Evolutionary conservation across 2,329 filamentous ascomycete genomes (phyloP).

Genomic region (Pseudogymnoascus sp.): DNA sequence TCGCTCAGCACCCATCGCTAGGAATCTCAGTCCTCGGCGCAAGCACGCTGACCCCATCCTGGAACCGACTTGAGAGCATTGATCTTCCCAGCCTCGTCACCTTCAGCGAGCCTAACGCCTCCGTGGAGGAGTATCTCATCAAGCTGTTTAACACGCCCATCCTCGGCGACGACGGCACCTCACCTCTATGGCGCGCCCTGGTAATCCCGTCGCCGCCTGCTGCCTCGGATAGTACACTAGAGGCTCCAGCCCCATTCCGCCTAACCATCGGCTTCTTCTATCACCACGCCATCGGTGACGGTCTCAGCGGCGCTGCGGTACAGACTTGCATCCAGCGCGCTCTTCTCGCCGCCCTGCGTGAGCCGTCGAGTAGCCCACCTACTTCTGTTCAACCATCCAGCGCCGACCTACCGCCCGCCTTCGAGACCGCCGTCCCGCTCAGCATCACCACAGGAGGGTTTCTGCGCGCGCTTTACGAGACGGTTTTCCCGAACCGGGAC

Average conservation of each 20-base stretch:
- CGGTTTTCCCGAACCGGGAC: conserved; percentile 26
- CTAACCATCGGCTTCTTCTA: conserved; percentile 41
- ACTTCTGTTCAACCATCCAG: not conserved
- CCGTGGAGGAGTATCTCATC: not conserved
- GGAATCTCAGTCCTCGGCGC: not conserved
- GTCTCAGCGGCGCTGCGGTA: conserved; percentile 34
- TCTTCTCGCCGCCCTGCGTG: conserved; percentile 43
- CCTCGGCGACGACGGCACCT: conserved; percentile 3
- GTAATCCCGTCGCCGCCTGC: not conserved
- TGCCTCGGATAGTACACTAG: not conserved
- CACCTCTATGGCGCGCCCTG: not conserved
- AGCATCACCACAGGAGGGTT: not conserved
- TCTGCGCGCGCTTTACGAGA: conserved; percentile 28
- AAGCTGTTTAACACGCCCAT: not conserved
- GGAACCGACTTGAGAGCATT: not conserved
- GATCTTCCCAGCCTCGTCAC: not conserved
- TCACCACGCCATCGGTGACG: conserved; percentile 49
- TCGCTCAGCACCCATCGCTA: not conserved
- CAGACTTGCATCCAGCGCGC: conserved; percentile 14
- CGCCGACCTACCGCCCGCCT: not conserved
- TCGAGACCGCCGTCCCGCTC: not conserved
- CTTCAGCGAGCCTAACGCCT: not conserved
- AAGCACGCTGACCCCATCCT: not conserved
- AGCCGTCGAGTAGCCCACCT: conserved; percentile 32
- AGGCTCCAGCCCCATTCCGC: conserved; percentile 15